Percentiles rank a stretch among this genome's conserved stretches.
These are phyloP conservation scores for Pseudogymnoascus destructans DNA, from an alignment of 2,329 filamentous ascomycete species.

Conservation along the genomic window DNA sequence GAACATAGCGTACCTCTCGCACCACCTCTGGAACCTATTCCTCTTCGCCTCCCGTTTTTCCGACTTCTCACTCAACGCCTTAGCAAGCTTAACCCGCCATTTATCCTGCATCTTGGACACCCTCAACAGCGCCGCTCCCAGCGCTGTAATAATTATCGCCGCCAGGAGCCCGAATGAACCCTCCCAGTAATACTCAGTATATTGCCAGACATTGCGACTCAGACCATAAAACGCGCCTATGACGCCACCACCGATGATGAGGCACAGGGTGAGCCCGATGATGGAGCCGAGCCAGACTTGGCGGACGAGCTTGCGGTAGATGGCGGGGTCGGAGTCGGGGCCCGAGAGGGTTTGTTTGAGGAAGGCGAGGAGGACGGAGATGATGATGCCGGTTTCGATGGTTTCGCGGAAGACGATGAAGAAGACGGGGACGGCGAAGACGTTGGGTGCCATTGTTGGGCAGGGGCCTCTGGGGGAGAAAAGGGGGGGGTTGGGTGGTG, in stretches of 20 bases:
- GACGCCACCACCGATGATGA: constrained; percentile 45
- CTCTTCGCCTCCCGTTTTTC: constrained; percentile 28
- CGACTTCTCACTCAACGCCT: constrained; percentile 45
- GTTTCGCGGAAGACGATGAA: constrained; percentile 84
- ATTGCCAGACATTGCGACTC: constrained; percentile 52
- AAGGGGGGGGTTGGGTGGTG: not conserved
- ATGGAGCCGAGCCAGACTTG: constrained; percentile 50
- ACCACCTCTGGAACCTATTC: constrained; percentile 45
- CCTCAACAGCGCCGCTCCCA: constrained; percentile 68
- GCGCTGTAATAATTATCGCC: constrained; percentile 64
- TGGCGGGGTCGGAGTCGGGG: constrained; percentile 41
- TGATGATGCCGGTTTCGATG: constrained; percentile 70
- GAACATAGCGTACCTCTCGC: constrained; percentile 77
- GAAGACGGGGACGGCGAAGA: constrained; percentile 71
- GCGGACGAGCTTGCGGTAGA: constrained; percentile 52
- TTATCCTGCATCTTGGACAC: constrained; percentile 75
- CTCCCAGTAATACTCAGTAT: constrained; percentile 66
- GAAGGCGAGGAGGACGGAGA: constrained; percentile 77
- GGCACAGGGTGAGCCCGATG: constrained; percentile 39
- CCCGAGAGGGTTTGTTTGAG: constrained; percentile 65
- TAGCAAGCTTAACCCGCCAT: constrained; percentile 72
- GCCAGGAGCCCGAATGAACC: constrained; percentile 66
- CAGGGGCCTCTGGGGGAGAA: not conserved
- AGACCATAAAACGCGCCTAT: constrained; percentile 55
- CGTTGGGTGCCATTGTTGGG: constrained; percentile 44